phyloP scores from a whole-genome alignment of 768 basidiomycete species.

The Lactarius sp. region DNA sequence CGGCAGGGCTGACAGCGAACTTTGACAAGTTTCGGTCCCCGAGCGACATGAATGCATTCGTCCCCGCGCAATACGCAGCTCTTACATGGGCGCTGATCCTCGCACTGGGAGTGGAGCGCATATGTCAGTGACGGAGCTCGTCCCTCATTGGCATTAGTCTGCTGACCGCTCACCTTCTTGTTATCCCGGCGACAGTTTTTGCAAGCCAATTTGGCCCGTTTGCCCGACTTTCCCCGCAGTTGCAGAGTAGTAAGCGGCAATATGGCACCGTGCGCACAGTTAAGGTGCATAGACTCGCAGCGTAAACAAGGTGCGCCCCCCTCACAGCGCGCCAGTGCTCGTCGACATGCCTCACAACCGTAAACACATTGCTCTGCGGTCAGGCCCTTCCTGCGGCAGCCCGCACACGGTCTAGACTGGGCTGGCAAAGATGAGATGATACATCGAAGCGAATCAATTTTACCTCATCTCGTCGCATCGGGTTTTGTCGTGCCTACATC shows the following conservation, averaged over 20 bases:
- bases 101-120: conserved; percentile 40
- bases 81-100: conserved; percentile 57
- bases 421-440: background rate
- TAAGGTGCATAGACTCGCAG: conserved; percentile 35
- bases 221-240: conserved; percentile 32
- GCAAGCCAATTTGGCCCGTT: conserved; percentile 57
- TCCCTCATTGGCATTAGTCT: background rate
- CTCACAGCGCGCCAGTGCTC: conserved; percentile 43
- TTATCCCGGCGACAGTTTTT: conserved; percentile 58
- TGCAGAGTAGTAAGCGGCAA: conserved; percentile 21
- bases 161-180: conserved; percentile 45
- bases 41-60: conserved; percentile 52
- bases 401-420: conserved; percentile 47
- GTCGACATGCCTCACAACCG: conserved; percentile 57
- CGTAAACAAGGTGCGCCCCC: conserved; percentile 37
- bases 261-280: conserved; percentile 45
- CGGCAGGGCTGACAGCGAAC: conserved; percentile 57
- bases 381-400: conserved; percentile 53
- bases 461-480: conserved; percentile 57
- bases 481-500: conserved; percentile 52
- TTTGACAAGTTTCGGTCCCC: conserved; percentile 53
- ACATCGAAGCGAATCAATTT: conserved; percentile 12
- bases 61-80: conserved; percentile 52
- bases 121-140: background rate
- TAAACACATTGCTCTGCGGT: conserved; percentile 50